These are phyloP conservation scores for Cryptococcus sp. DNA, from an alignment of 1,284 basidiomycete species.

Conservation along the genomic window DNA sequence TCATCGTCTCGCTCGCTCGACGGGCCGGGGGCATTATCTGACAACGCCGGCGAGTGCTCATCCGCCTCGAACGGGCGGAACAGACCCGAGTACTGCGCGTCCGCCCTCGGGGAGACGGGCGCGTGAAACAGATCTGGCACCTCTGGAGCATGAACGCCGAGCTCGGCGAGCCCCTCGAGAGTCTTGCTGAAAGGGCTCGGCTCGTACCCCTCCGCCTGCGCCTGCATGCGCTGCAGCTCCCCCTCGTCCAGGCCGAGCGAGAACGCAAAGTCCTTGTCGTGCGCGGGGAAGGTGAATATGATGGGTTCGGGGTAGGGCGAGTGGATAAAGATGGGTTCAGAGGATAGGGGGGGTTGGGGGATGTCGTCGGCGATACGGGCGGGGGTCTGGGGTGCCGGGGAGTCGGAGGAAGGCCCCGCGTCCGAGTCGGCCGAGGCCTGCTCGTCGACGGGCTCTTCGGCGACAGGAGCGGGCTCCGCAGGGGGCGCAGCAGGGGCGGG, in stretches of 20 bases:
- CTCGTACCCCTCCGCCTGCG: conserved; percentile 28
- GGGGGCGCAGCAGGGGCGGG: conserved; percentile 52
- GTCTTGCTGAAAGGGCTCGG: conserved; percentile 41
- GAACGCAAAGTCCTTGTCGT: conserved; percentile 41
- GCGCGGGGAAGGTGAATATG: conserved; percentile 28
- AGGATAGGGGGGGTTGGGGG: conserved; percentile 26
- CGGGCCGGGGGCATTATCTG: conserved; percentile 15
- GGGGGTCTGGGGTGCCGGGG: conserved; percentile 35
- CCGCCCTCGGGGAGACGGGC: conserved; percentile 4
- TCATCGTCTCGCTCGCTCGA: conserved; percentile 45
- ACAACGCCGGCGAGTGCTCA: conserved; percentile 11
- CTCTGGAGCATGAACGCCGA: conserved; percentile 30
- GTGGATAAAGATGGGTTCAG: conserved; percentile 32
- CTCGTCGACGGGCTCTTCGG: conserved; percentile 13
- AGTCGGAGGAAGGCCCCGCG: conserved; percentile 37
- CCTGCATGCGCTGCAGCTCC: conserved; percentile 25
- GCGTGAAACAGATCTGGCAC: conserved; percentile 19
- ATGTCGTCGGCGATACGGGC: conserved; percentile 16
- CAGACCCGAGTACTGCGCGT: conserved; percentile 12
- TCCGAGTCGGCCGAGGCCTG: conserved; percentile 30
- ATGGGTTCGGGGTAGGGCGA: conserved; percentile 36
- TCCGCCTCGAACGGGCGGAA: conserved; percentile 32
- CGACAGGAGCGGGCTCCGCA: conserved; percentile 35
- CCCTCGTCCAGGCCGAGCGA: conserved; percentile 29
- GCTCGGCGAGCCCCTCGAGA: conserved; percentile 31